These are phyloP conservation scores for Arthrocladium fulminans DNA, from an alignment of 2,329 filamentous ascomycete genomes.

Conservation along the genomic window DNA sequence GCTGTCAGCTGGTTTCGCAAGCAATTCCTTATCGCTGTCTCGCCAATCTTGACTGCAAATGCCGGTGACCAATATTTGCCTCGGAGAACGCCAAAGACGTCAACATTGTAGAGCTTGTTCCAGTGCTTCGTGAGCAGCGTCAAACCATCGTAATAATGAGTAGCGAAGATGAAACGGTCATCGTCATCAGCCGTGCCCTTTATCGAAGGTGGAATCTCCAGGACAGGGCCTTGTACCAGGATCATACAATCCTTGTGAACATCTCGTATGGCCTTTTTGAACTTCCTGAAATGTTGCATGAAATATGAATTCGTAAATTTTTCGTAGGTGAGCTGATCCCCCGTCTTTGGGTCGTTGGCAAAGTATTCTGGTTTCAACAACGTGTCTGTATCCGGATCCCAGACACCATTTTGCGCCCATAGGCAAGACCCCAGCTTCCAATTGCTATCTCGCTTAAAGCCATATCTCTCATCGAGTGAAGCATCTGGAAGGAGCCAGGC, in stretches of 20 bases:
- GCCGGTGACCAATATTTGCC: slow-evolving; percentile 82
- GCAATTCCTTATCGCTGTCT: slow-evolving; percentile 88
- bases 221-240: slow-evolving; percentile 81
- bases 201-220: slow-evolving; percentile 81
- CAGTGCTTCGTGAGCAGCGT: slow-evolving; percentile 97
- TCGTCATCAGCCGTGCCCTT: slow-evolving; percentile 87
- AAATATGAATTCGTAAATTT: slow-evolving; percentile 88
- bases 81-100: slow-evolving; percentile 83
- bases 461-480: slow-evolving; percentile 71
- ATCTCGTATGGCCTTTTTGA: slow-evolving; percentile 62
- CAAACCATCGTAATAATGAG: slow-evolving; percentile 94
- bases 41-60: slow-evolving; percentile 86
- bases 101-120: slow-evolving; percentile 96
- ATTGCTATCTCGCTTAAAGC: slow-evolving; percentile 74
- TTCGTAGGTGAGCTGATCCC: slow-evolving; percentile 66
- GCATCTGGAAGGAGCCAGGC: slow-evolving; percentile 79
- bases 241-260: slow-evolving; percentile 75
- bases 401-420: slow-evolving; percentile 95
- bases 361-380: slow-evolving; percentile 85
- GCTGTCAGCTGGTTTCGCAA: slow-evolving; percentile 78
- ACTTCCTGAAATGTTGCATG: slow-evolving; percentile 73
- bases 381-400: slow-evolving; percentile 71
- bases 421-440: slow-evolving; percentile 94
- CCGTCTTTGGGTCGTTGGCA: slow-evolving; percentile 63
- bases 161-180: slow-evolving; percentile 79